Base-by-base conservation (phyloP, 108 stramenopile species). In the Bacterosira constricta region DNA sequence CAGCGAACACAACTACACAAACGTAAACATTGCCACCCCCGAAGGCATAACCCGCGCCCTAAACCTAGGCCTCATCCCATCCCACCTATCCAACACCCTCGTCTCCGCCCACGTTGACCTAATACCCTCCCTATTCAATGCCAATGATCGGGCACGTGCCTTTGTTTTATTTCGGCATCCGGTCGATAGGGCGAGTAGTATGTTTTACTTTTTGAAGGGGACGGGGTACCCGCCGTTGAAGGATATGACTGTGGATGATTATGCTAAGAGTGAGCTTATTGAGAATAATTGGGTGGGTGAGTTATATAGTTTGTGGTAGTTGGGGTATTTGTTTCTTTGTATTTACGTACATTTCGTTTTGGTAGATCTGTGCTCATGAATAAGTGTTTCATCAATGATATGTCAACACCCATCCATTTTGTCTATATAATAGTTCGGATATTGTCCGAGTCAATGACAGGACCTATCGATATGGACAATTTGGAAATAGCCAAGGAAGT, bases 201-300 rank as follows among this genome's bases (percentile, higher is more conserved):
- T 85, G 71, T 85, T 69, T 50, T 75, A 80, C 37, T 76, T 60
- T 64, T 53, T 85, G 39, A 73, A 77, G 38, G 55, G 35, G 29
- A 71, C 71, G 35, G 72, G 60, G 1, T 61, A 63, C 51, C 27
- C 64, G 0, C 69, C 45, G 10, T 31, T 78, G 44, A 41, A 63
- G 46, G 44, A 58, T 61, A 83, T 79, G 78, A 69, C 73, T 11
- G 13, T 86, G 58, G 74, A 83, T 12, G 80, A 83, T 42, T 86
- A 86, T 60, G 77, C 75, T 6, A 75, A 73, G 39, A 73, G 71
- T 11, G 83, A 81, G 53, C 30, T 55, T 23, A 73, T 70, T 41
- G 83, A 85, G 47, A 71, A 77, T 63, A 85, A 87, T 71, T 85
- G 84, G 84, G 70, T 83, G 63, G 75, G 75, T 77, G 39, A 68